These are phyloP conservation scores for Pseudocercospora vitis DNA, from an alignment of 2,329 filamentous ascomycete species.

Conservation along the genomic window DNA sequence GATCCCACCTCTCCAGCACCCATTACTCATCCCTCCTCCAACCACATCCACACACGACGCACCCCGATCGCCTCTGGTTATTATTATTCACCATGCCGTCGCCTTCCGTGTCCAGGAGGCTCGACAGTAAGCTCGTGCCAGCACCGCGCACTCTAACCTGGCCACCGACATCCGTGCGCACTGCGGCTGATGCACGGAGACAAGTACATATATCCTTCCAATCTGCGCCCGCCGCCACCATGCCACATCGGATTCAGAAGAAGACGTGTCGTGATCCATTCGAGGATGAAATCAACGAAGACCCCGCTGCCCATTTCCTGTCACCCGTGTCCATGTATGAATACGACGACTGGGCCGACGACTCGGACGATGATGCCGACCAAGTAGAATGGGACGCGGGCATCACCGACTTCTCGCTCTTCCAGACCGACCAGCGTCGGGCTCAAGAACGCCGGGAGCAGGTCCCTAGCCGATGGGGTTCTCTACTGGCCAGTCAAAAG, in stretches of 20 bases:
- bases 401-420: slow-evolving; percentile 39
- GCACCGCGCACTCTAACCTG: slow-evolving; percentile 25
- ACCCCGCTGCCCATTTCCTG: slow-evolving; percentile 36
- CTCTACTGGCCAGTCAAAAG: slow-evolving; percentile 30
- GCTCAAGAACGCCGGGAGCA: slow-evolving; percentile 29
- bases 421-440: slow-evolving; percentile 31
- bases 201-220: slow-evolving; percentile 23
- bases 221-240: slow-evolving; percentile 17
- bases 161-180: slow-evolving; percentile 21
- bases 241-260: slow-evolving; percentile 9
- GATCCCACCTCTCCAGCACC: slow-evolving; percentile 21
- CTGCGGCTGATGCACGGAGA: slow-evolving; percentile 13
- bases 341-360: slow-evolving; percentile 35
- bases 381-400: slow-evolving; percentile 37
- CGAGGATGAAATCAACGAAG: slow-evolving; percentile 34
- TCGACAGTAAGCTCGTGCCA: slow-evolving; percentile 18
- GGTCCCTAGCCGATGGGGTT: slow-evolving; percentile 31
- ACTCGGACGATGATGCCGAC: slow-evolving; percentile 30
- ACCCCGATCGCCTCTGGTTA: too few relatives aligned
- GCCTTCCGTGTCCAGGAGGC: slow-evolving; percentile 13
- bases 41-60: slow-evolving; percentile 18
- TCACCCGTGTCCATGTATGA: slow-evolving; percentile 33
- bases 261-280: slow-evolving; percentile 20
- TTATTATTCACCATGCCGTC: slow-evolving; percentile 21
- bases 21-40: slow-evolving; percentile 18